Evolutionary conservation across 75 land plant species (phyloP), one percentile per base, ranked within the genome.

Genomic region (Adiantum capillusveneris): DNA sequence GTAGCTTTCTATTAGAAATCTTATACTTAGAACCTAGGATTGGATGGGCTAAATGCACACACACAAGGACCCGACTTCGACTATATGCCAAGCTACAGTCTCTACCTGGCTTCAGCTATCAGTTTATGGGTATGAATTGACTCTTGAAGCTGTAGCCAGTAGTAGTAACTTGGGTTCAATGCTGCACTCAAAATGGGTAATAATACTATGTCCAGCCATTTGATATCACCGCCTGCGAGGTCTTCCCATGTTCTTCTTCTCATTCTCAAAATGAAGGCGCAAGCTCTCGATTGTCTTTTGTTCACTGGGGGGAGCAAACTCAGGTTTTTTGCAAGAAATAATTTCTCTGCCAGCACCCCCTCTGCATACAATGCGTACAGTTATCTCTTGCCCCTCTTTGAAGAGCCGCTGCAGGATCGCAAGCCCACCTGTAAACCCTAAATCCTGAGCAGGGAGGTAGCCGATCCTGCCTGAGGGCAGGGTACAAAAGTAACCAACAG

Each of bases 261-360:
- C 50, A 46, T 46, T 46, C 50, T 46, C 50, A 46, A 46, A 46
- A 17, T 46, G 50, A 21, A 46, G 50, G 6, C 50, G 18, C 50
- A 46, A 18, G 43, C 43, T 46, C 17, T 46, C 50, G 50, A 46
- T 46, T 14, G 50, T 46, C 50, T 6, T 46, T 21, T 46, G 50
- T 14, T 46, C 50, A 14, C 50, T 46, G 22, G 50, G 50, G 17
- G 17, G 50, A 5, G 50, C 50, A 17, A 46, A 46, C 50, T 46
- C 50, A 14, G 50, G 50, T 21, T 46, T 46, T 14, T 46, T 46
- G 17, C 50, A 46, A 2, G 50, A 46, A 21, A 46, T 17, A 21
- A 46, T 46, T 14, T 46, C 50, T 6, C 50, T 6, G 5, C 50
- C 50, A n/a, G 50, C 50, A 2, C 50, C 50, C 50, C 50, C 50